phyloP scores from a whole-genome alignment of 768 basidiomycete species.

The Leccinellum rugosiceps region DNA sequence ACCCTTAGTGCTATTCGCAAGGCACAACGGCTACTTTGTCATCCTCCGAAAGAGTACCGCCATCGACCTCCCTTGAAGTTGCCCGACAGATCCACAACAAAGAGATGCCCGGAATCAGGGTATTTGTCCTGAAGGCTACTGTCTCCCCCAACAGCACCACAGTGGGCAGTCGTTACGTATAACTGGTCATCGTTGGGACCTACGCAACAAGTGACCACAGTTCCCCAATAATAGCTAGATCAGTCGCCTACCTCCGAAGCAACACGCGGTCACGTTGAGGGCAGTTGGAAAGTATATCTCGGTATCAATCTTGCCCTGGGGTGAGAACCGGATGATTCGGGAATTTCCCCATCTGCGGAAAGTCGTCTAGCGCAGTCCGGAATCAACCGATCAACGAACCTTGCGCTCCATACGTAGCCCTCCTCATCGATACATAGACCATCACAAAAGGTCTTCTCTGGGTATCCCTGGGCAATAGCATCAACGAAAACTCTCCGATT shows the following conservation, averaged over 20 bases:
- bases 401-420: constrained; percentile 65
- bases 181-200: constrained; percentile 60
- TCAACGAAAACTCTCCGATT: constrained; percentile 59
- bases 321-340: constrained; percentile 50
- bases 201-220: constrained; percentile 18
- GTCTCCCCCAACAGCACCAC: constrained; percentile 56
- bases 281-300: constrained; percentile 61
- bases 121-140: constrained; percentile 32
- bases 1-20: not conserved
- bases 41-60: constrained; percentile 25
- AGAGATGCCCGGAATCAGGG: constrained; percentile 35
- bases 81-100: constrained; percentile 30
- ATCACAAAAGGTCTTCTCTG: constrained; percentile 54
- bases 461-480: constrained; percentile 49
- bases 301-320: constrained; percentile 51
- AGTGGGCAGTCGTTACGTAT: constrained; percentile 54
- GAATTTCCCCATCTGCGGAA: constrained; percentile 62
- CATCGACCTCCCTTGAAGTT: constrained; percentile 23
- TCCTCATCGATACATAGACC: constrained; percentile 64
- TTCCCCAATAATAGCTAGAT: constrained; percentile 3
- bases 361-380: not conserved
- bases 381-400: constrained; percentile 31
- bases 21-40: not conserved
- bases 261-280: constrained; percentile 62
- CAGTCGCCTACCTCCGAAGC: constrained; percentile 46